phyloP scores from a whole-genome alignment of 2,329 filamentous ascomycete species.

The Macrophomina pseudophaseolina region DNA sequence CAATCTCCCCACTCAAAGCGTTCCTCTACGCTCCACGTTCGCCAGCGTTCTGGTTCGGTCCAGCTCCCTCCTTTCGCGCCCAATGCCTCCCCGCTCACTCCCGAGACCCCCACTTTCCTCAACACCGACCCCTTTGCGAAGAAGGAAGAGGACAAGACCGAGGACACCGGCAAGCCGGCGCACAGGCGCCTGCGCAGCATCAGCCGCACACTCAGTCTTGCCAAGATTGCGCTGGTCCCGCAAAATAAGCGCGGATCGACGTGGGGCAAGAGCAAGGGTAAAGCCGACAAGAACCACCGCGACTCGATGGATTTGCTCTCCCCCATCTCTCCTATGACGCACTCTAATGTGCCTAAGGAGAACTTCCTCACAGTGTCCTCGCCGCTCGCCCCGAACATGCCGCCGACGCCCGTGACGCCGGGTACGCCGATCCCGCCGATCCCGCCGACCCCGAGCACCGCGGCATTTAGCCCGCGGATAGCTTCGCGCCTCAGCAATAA shows the following conservation, averaged over 20 bases:
- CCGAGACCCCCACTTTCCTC: slow-evolving; percentile 43
- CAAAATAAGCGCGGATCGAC: slow-evolving; percentile 15
- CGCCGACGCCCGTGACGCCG: slow-evolving; percentile 41
- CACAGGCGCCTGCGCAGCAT: slow-evolving; percentile 45
- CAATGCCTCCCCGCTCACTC: slow-evolving; percentile 34
- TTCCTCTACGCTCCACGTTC: slow-evolving; percentile 5
- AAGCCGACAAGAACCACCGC: slow-evolving; percentile 4
- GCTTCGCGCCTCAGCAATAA: slow-evolving; percentile 18
- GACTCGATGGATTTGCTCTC: slow-evolving; percentile 18
- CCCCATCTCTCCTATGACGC: slow-evolving; percentile 24
- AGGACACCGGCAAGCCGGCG: slow-evolving; percentile 27
- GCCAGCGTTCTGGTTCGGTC: slow-evolving; percentile 25
- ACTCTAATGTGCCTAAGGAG: slow-evolving; percentile 5
- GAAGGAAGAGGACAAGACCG: slow-evolving; percentile 20
- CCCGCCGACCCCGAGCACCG: slow-evolving; percentile 10
- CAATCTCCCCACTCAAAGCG: slow-evolving; percentile 24
- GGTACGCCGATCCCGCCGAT: slow-evolving; percentile 42
- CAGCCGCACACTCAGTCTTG: slow-evolving; percentile 44
- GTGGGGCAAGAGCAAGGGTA: slow-evolving; percentile 23
- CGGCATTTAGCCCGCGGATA: slow-evolving; percentile 14
- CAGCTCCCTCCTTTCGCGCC: slow-evolving; percentile 23
- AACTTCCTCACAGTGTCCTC: slow-evolving; percentile 10
- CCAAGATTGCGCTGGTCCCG: slow-evolving; percentile 44
- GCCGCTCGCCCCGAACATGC: slow-evolving; percentile 30
- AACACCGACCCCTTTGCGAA: slow-evolving; percentile 46